Percentiles rank a stretch among this genome's conserved stretches.
Evolutionary conservation across 2,329 filamentous ascomycete genomes (phyloP).

Genomic region (Onygenales sp.): DNA sequence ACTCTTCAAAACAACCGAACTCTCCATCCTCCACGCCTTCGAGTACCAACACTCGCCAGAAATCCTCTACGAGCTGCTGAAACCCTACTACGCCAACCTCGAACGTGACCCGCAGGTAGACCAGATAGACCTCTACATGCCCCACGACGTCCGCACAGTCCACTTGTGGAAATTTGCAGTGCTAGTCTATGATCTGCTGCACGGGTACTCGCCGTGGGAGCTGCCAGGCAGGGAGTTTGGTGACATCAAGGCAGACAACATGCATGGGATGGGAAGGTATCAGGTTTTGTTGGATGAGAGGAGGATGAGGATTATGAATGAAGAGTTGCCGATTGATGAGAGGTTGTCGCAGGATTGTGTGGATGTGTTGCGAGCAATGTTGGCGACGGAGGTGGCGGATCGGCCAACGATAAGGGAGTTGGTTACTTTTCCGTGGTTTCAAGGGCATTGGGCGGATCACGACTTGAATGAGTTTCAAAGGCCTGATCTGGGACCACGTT

Average conservation of each 20-base stretch:
- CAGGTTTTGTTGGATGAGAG: constrained; percentile 5
- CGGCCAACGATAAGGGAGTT: constrained; percentile 18
- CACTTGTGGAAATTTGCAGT: constrained; percentile 21
- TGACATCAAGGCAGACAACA: background rate
- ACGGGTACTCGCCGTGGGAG: constrained; percentile 26
- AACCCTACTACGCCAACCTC: background rate
- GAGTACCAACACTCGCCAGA: constrained; percentile 22
- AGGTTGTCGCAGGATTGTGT: constrained; percentile 22
- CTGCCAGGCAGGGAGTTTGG: constrained; percentile 7
- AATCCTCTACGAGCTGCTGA: constrained; percentile 11
- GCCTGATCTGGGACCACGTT: background rate
- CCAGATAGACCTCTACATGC: background rate
- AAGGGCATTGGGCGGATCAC: constrained; percentile 12
- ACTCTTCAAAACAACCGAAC: background rate
- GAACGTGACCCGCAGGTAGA: background rate
- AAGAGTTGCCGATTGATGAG: constrained; percentile 18
- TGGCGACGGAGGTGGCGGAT: constrained; percentile 15
- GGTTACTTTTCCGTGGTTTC: constrained; percentile 20
- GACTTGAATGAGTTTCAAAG: constrained; percentile 1
- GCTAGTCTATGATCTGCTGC: constrained; percentile 21
- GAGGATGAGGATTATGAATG: constrained; percentile 17
- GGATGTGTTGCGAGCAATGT: constrained; percentile 18
- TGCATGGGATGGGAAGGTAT: constrained; percentile 1
- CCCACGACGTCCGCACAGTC: constrained; percentile 13
- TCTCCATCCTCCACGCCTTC: constrained; percentile 11